Evolutionary conservation across 208 protist genomes (phyloP).

Genomic region (Naegleria lovaniensis): DNA sequence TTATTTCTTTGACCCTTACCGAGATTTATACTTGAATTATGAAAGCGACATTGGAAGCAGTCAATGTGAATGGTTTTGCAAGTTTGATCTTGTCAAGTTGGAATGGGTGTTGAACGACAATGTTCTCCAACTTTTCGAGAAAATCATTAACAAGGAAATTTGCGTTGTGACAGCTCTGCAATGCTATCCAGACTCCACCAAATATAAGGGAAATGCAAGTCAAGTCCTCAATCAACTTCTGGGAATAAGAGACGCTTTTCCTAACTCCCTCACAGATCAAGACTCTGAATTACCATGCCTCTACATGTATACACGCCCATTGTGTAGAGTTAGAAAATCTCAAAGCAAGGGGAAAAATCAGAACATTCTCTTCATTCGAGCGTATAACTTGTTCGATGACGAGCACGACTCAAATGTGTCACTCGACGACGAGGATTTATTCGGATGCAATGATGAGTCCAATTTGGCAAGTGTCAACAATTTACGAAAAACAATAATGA

Average conservation of each 20-base stretch:
- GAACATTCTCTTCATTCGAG: background rate
- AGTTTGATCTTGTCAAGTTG: background rate
- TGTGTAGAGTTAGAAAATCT: background rate
- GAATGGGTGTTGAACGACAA: background rate
- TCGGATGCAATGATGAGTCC: background rate
- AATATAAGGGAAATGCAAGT: background rate
- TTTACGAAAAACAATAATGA: background rate
- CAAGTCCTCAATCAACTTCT: background rate
- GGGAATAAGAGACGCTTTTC: background rate
- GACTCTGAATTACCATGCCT: background rate
- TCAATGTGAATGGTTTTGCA: background rate
- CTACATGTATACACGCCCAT: background rate
- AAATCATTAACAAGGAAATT: background rate
- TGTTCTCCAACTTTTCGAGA: background rate
- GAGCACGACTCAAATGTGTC: background rate
- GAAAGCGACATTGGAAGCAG: background rate
- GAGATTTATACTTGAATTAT: constrained; percentile 9
- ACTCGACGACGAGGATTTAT: background rate
- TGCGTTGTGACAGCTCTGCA: background rate
- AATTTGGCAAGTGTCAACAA: background rate
- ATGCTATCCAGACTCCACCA: background rate
- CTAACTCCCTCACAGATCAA: background rate
- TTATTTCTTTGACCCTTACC: background rate
- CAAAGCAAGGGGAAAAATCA: background rate
- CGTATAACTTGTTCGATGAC: background rate